Conservation (phyloP, 768 basidiomycete species). For the Russula compacta region DNA sequence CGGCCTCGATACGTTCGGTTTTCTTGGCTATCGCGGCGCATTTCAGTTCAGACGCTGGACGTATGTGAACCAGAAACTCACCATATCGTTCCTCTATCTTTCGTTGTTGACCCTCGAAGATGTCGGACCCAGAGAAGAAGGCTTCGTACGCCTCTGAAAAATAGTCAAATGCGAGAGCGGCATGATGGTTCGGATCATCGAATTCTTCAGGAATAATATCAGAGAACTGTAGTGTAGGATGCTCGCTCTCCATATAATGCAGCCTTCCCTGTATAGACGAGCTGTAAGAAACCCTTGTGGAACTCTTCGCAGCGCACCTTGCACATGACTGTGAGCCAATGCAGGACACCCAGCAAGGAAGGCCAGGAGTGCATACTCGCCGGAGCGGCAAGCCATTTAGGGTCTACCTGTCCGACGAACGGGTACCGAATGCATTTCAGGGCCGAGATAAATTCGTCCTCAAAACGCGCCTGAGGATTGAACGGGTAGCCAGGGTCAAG, state of each 20-base stretch:
- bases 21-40: conserved; percentile 43
- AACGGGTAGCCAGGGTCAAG: conserved; percentile 66
- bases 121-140: conserved; percentile 61
- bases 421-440: conserved; percentile 79
- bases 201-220: conserved; percentile 64
- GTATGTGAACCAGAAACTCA: conserved; percentile 27
- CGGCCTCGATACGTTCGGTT: conserved; percentile 56
- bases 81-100: conserved; percentile 70
- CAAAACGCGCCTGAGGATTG: conserved; percentile 46
- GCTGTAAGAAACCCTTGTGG: neutral
- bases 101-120: conserved; percentile 61
- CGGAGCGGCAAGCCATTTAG: conserved; percentile 80
- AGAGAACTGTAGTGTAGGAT: conserved; percentile 59
- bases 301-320: conserved; percentile 45
- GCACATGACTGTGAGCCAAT: conserved; percentile 86
- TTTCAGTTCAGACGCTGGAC: neutral
- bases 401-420: conserved; percentile 65
- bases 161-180: conserved; percentile 70
- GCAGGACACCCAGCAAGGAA: conserved; percentile 71
- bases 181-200: conserved; percentile 62
- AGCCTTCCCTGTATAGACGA: conserved; percentile 23
- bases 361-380: conserved; percentile 94
- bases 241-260: conserved; percentile 49
- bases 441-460: conserved; percentile 75
- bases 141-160: conserved; percentile 54